Evolutionary conservation across 202 grass and related monocot genomes (phyloP).

Genomic region (Carex arenaria): DNA sequence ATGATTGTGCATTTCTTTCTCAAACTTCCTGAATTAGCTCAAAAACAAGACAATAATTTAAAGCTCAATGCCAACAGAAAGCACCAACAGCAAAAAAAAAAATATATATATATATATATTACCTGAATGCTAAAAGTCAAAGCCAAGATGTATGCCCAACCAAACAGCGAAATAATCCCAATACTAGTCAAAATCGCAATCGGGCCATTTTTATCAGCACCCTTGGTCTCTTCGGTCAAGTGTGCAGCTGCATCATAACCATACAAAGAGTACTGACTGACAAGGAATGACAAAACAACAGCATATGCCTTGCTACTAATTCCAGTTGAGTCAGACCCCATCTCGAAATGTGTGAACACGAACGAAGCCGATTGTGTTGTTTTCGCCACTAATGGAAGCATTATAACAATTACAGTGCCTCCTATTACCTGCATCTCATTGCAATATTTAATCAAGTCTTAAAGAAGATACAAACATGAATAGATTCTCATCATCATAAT

Average conservation of each 20-base stretch:
- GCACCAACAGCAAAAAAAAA: neutral
- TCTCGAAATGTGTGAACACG: slow-evolving; percentile 83
- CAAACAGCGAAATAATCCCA: slow-evolving; percentile 89
- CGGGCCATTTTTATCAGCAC: slow-evolving; percentile 85
- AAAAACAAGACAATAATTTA: neutral
- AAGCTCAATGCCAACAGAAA: neutral
- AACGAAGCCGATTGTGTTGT: slow-evolving; percentile 77
- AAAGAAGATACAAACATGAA: neutral
- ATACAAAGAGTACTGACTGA: slow-evolving; percentile 96
- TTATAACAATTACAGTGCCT: slow-evolving; percentile 67
- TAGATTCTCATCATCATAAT: neutral
- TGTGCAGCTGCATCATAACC: slow-evolving; percentile 96
- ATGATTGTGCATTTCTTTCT: neutral
- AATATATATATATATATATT: neutral
- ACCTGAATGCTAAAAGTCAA: slow-evolving; percentile 99
- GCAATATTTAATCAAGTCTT: neutral
- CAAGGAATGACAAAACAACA: slow-evolving; percentile 66
- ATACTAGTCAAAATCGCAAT: slow-evolving; percentile 97
- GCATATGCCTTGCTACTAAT: slow-evolving; percentile 69
- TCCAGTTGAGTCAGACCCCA: slow-evolving; percentile 51
- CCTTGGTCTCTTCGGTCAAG: slow-evolving; percentile 94
- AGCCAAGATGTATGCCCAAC: slow-evolving; percentile 95
- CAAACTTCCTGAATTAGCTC: neutral
- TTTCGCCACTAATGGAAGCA: slow-evolving; percentile 77
- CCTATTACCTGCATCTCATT: slow-evolving; percentile 55